Evolutionary conservation across 345 rosid genomes (phyloP), one percentile per base, ranked within the genome.

Genomic region (Stellera chamaejasme): DNA sequence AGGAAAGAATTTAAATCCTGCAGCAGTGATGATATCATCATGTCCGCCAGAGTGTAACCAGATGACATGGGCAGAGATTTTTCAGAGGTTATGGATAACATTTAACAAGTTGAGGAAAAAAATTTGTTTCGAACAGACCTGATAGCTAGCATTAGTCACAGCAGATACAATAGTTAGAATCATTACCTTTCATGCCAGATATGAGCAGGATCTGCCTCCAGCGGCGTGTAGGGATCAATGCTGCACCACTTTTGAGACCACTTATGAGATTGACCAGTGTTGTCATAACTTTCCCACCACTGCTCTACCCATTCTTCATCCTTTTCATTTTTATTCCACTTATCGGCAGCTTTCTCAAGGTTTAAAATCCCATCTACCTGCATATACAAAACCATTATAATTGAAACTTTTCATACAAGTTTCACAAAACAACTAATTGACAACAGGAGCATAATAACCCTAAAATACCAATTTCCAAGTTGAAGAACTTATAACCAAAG

Each of bases 241-340:
- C 91, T 79, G 72, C 98, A 88, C 98, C 98, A 86, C 68, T 92
- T 92, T 62, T 88, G 83, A 42, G 96, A 91, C 96, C 96, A 88
- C 77, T 92, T 92, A 50, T 92, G 93, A 1, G 98, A 74, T 71
- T 86, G 63, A 26, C 91, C 91, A 0, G 95, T 73, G 12, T 90
- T 88, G 70, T 82, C 80, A 43, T 88, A 88, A 72, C 86, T 95
- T 67, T 92, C 98, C 77, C 76, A 84, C 98, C 98, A 88, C 72
- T 86, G 62, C 75, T 92, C 98, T 71, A 75, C 91, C 96, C 98
- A 92, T 67, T 91, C 95, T 16, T 79, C 97, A 36, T 86, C 92
- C 48, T 61, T 46, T 6, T 89, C 90, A 16, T 89, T 88, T 85
- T 82, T 92, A 41, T 95, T 96, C 98, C 96, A 92, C 64, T 92